These are phyloP conservation scores for Wickerhamomyces alni DNA, from an alignment of 805 yeast genomes.

Conservation along the genomic window DNA sequence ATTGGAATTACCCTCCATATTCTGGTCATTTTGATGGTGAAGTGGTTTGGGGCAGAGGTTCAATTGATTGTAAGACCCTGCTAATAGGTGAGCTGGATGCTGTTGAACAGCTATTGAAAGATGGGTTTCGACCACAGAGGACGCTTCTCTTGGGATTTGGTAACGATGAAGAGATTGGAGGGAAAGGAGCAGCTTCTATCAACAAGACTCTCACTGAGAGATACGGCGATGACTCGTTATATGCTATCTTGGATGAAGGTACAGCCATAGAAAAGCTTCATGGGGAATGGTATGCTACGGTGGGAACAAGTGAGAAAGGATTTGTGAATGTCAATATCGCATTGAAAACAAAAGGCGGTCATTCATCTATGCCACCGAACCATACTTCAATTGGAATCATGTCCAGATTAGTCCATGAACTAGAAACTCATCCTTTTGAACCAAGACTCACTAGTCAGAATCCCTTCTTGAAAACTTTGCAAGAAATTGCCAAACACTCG, in stretches of 20 bases:
- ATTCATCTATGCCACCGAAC: conserved; percentile 71
- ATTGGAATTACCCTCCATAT: conserved; percentile 70
- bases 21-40: conserved; percentile 60
- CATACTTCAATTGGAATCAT: conserved; percentile 54
- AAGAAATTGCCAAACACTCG: not conserved
- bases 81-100: conserved; percentile 64
- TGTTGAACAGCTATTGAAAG: conserved; percentile 44
- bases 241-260: conserved; percentile 73
- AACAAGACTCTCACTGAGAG: conserved; percentile 39
- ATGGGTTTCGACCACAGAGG: conserved; percentile 54
- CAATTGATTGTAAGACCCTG: conserved; percentile 68
- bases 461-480: conserved; percentile 31
- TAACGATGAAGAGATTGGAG: conserved; percentile 62
- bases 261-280: conserved; percentile 26
- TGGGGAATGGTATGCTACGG: conserved; percentile 40
- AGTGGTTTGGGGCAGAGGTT: conserved; percentile 69
- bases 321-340: conserved; percentile 45
- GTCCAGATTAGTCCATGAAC: conserved; percentile 55
- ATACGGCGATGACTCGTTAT: conserved; percentile 56
- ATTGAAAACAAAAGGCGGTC: conserved; percentile 67
- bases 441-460: conserved; percentile 42
- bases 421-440: conserved; percentile 48
- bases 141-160: conserved; percentile 64
- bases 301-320: conserved; percentile 61
- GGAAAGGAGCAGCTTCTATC: conserved; percentile 44